Conservation (phyloP, 164 flowering plant genomes). For the Vitis rotundifolia region DNA sequence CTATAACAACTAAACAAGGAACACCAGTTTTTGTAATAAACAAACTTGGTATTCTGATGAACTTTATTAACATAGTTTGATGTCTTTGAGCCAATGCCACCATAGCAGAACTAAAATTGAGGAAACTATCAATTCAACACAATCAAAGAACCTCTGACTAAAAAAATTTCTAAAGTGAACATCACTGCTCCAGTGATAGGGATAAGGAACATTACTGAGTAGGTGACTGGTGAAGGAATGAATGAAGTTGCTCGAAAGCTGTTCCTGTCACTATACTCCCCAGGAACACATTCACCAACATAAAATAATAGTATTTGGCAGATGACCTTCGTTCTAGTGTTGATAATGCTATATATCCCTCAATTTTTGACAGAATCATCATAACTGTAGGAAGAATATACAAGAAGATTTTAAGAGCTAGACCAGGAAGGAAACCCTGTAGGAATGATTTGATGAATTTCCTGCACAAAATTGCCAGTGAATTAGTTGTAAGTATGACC, state of each 20-base stretch:
- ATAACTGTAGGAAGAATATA: conserved; percentile 78
- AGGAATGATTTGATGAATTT: conserved; percentile 83
- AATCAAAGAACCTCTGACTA: background rate
- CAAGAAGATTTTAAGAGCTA: conserved; percentile 84
- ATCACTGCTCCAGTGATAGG: background rate
- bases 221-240: conserved; percentile 89
- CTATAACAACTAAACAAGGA: too few species aligned
- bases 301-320: conserved; percentile 87
- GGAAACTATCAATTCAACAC: background rate
- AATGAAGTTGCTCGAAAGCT: conserved; percentile 86
- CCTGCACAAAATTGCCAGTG: conserved; percentile 44
- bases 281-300: conserved; percentile 94
- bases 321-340: conserved; percentile 77
- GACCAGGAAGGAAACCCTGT: conserved; percentile 98
- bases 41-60: too few species aligned
- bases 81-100: too few species aligned
- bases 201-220: conserved; percentile 63
- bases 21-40: too few species aligned
- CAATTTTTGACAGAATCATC: conserved; percentile 92
- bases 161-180: background rate
- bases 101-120: background rate
- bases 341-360: conserved; percentile 79
- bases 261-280: conserved; percentile 95
- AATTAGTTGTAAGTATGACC: background rate
- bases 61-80: too few species aligned